These are phyloP conservation scores for Magnolia sinica DNA, from an alignment of 164 flowering plant genomes.

Conservation along the genomic window DNA sequence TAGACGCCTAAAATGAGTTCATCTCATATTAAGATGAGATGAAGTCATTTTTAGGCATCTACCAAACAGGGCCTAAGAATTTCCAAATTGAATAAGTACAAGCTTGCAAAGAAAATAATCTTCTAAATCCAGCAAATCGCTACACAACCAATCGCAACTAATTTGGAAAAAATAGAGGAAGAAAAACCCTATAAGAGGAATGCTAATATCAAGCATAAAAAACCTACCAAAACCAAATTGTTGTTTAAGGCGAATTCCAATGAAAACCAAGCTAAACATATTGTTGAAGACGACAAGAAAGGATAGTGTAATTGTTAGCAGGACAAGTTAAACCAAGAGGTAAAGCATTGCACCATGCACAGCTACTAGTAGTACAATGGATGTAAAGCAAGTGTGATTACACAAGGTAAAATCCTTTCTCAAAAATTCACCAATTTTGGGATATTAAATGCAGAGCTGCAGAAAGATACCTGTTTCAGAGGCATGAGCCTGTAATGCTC, in stretches of 20 bases:
- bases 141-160: neutral
- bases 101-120: neutral
- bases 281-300: constrained; percentile 15
- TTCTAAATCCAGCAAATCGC: neutral
- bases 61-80: neutral
- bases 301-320: too few species aligned
- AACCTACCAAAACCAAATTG: constrained; percentile 83
- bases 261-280: constrained; percentile 70
- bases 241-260: constrained; percentile 86
- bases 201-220: neutral
- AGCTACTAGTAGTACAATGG: too few species aligned
- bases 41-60: too few species aligned
- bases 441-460: neutral
- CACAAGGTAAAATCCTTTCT: neutral
- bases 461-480: constrained; percentile 40
- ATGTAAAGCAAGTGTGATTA: too few species aligned
- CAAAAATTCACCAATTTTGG: neutral
- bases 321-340: too few species aligned
- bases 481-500: constrained; percentile 61
- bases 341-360: too few species aligned
- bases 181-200: neutral
- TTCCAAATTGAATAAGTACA: neutral
- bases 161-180: neutral
- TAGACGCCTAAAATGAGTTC: too few species aligned
- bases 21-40: too few species aligned